A percentile compares a stretch with the other conserved stretches of the same genome.
These are phyloP conservation scores for Coemansia sp. DNA, from an alignment of 192 early-diverging fungal genomes.

Conservation along the genomic window DNA sequence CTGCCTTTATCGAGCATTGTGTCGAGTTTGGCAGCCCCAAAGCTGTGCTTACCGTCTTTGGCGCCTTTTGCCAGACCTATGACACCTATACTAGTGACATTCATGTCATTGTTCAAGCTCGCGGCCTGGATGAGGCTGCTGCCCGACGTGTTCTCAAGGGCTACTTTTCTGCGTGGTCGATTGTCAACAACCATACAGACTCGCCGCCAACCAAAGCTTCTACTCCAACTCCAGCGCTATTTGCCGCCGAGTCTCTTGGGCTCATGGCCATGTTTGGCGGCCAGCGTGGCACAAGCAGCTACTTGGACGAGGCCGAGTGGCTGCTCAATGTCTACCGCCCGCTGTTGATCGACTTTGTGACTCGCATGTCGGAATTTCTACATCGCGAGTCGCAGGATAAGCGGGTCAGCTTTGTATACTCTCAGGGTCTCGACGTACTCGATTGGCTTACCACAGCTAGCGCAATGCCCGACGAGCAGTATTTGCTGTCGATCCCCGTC, in stretches of 20 bases:
- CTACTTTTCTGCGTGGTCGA: constrained; percentile 13
- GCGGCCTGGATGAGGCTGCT: neutral
- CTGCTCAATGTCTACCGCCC: constrained; percentile 61
- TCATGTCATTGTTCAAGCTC: too few relatives aligned
- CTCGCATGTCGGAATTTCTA: constrained; percentile 64
- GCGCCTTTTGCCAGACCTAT: too few relatives aligned
- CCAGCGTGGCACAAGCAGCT: too few relatives aligned
- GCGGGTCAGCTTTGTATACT: constrained; percentile 59
- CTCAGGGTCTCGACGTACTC: constrained; percentile 78
- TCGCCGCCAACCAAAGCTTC: too few relatives aligned
- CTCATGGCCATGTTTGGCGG: too few relatives aligned
- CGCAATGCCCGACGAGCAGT: constrained; percentile 30
- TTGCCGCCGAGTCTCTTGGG: constrained; percentile 17
- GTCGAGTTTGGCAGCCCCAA: constrained; percentile 1
- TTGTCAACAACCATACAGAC: too few relatives aligned
- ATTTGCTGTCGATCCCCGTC: constrained; percentile 49
- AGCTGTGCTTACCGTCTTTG: constrained; percentile 8
- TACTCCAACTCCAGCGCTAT: too few relatives aligned
- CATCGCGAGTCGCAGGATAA: constrained; percentile 29
- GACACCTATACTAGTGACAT: too few relatives aligned
- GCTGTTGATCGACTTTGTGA: constrained; percentile 71
- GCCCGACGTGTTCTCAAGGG: constrained; percentile 22
- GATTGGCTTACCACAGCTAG: constrained; percentile 71
- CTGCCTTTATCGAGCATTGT: constrained; percentile 10
- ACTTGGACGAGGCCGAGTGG: too few relatives aligned